Base-by-base conservation (phyloP, 805 yeast genomes). In the Danielia reshetovae region DNA sequence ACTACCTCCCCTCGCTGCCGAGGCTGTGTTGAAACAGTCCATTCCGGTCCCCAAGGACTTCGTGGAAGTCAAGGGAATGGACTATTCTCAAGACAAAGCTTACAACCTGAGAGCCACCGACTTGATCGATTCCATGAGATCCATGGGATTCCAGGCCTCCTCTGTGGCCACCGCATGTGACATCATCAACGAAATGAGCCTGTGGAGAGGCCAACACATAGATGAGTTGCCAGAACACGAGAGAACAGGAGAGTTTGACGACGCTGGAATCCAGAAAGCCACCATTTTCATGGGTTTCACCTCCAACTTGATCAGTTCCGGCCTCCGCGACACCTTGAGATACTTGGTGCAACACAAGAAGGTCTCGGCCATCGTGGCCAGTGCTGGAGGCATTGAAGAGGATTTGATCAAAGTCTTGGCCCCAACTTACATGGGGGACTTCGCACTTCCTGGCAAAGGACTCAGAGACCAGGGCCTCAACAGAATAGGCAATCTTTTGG, bases 361-460 rank as follows among this genome's bases (percentile, higher is more conserved):
- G 76, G 96, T 93, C 29, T 83, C 88, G 51, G 97, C 95, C 12
- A 78, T 93, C 51, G 98, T 93, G 32, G 83, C 97, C n/a, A 76
- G 90, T 43, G 98, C 96, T 15, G 99, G 99, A 47, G 99, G 98
- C 48, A 80, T 93, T 42, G 99, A 93, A 60, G 99, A 93, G 67
- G 99, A 93, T 64, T 66, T 93, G 32, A 93, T 93, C 70, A 93
- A 93, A 62, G 88, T 96, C 57, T 70, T 93, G 37, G 98, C 97
- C 2, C 96, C 97, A 36, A 93, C 99, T 6, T 89, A 80, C 54
- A 69, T 94, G 72, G 97, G 98, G 34, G 97, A 88, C 32, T 93
- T 88, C 60, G 59, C 82, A 28, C 70, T 90, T 47, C 77, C 80
- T 11, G 99, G 99, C 40, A 70, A 79, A 38, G 70, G 73, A 30